Evolutionary conservation across 2,329 filamentous ascomycete genomes (phyloP).

Genomic region (Fusarium duplospermum): DNA sequence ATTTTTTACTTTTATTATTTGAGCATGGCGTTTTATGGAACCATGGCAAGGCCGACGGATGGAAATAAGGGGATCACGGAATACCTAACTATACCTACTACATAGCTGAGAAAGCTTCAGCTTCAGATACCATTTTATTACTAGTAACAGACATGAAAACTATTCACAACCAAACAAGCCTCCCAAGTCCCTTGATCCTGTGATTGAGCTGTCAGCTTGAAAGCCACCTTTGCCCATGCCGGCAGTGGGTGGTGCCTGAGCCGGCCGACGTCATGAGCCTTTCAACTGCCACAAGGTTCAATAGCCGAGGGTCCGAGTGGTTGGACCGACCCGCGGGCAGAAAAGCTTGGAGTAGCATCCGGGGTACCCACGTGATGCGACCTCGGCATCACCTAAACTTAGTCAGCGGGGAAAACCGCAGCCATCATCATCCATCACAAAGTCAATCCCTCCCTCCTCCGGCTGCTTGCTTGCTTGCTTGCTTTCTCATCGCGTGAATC

Average conservation of each 20-base stretch:
- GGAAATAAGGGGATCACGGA: constrained; percentile 25
- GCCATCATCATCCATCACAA: neutral
- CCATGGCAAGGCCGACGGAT: constrained; percentile 10
- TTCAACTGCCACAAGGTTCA: constrained; percentile 16
- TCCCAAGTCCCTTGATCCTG: neutral
- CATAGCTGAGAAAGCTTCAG: constrained; percentile 17
- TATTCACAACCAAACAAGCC: constrained; percentile 6
- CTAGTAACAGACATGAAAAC: constrained; percentile 25
- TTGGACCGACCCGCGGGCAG: neutral
- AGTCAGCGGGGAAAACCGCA: neutral
- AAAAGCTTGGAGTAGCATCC: neutral
- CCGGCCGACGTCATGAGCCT: constrained; percentile 26
- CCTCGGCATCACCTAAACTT: neutral
- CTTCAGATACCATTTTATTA: constrained; percentile 31
- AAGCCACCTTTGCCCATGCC: neutral
- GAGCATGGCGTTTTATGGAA: constrained; percentile 36
- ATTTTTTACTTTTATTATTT: constrained; percentile 1
- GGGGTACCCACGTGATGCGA: constrained; percentile 1
- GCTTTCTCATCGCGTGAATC: neutral
- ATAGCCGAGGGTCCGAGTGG: constrained; percentile 8
- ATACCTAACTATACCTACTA: constrained; percentile 24
- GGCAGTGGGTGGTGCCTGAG: constrained; percentile 10
- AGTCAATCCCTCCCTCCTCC: no score
- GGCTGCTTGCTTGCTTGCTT: neutral
- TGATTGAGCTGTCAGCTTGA: constrained; percentile 9